A percentile compares a stretch with the other conserved stretches of the same genome.
Evolutionary conservation across 139 green algal species (phyloP).

Genomic region (Chlorella sp.): DNA sequence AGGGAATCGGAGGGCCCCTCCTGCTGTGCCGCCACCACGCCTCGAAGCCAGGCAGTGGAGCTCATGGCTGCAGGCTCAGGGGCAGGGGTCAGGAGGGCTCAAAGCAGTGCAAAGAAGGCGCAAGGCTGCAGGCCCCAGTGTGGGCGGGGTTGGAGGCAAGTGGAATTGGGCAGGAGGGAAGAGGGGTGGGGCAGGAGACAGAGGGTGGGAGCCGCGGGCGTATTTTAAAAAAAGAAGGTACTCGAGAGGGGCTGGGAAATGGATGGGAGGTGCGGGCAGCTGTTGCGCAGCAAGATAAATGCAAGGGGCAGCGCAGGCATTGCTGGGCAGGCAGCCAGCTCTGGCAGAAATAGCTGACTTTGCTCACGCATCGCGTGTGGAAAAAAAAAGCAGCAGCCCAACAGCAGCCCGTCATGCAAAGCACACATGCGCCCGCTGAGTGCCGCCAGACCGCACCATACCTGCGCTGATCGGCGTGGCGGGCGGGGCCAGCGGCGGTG

Average conservation of each 20-base stretch:
- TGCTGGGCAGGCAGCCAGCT: too few relatives aligned
- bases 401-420: not conserved
- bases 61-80: not conserved
- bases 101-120: not conserved
- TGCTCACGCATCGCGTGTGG: too few relatives aligned
- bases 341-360: too few relatives aligned
- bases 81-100: not conserved
- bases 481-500: not conserved
- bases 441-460: not conserved
- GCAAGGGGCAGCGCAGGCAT: too few relatives aligned
- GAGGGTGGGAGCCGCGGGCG: too few relatives aligned
- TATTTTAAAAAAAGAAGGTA: too few relatives aligned
- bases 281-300: not conserved
- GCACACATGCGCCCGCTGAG: not conserved
- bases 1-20: not conserved
- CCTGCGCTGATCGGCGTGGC: constrained; percentile 18
- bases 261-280: not conserved
- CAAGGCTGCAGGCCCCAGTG: not conserved
- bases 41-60: constrained; percentile 11
- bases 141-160: too few relatives aligned
- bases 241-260: too few relatives aligned
- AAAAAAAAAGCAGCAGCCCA: too few relatives aligned
- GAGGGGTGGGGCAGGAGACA: too few relatives aligned
- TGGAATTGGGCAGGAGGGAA: too few relatives aligned
- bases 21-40: not conserved